Percentiles rank a stretch among this genome's conserved stretches.
These are phyloP conservation scores for Exophiala lecanii-corni DNA, from an alignment of 2,329 filamentous ascomycete species.

Conservation along the genomic window DNA sequence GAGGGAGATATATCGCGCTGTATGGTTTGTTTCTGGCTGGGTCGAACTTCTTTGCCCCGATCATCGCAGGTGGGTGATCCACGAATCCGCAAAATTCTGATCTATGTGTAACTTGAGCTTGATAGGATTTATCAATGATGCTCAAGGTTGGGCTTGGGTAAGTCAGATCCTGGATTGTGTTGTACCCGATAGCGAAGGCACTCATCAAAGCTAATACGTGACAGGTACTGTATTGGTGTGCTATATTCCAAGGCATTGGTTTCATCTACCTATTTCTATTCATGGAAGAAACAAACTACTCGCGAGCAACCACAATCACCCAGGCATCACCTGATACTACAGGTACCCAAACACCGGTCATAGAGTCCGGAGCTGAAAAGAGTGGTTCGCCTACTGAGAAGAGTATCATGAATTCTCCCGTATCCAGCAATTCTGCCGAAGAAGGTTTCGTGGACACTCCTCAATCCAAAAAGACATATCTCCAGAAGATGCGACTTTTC, in stretches of 20 bases:
- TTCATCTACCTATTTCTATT: constrained; percentile 18
- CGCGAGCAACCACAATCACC: constrained; percentile 5
- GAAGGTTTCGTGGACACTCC: neutral
- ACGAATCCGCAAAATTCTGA: neutral
- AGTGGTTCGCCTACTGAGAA: constrained; percentile 3
- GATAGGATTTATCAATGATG: constrained; percentile 43
- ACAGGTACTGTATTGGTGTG: constrained; percentile 11
- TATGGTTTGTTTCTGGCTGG: constrained; percentile 14
- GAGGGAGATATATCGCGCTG: constrained; percentile 18
- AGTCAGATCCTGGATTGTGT: neutral
- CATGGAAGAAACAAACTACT: constrained; percentile 21
- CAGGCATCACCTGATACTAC: neutral
- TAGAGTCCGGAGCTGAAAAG: too few species aligned
- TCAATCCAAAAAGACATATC: constrained; percentile 16
- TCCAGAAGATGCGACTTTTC: constrained; percentile 16
- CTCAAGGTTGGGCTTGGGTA: constrained; percentile 46
- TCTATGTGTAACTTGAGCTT: constrained; percentile 25
- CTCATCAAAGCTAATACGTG: too few species aligned
- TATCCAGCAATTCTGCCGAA: neutral
- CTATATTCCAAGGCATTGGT: constrained; percentile 9
- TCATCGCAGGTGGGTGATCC: constrained; percentile 29
- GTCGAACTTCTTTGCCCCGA: constrained; percentile 31
- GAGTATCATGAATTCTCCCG: neutral
- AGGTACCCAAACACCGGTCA: neutral
- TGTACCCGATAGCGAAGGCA: too few species aligned